Evolutionary conservation across 257 asterid species (phyloP), one percentile per base, ranked within the genome.

Genomic region (Fraxinus quadrangulata): DNA sequence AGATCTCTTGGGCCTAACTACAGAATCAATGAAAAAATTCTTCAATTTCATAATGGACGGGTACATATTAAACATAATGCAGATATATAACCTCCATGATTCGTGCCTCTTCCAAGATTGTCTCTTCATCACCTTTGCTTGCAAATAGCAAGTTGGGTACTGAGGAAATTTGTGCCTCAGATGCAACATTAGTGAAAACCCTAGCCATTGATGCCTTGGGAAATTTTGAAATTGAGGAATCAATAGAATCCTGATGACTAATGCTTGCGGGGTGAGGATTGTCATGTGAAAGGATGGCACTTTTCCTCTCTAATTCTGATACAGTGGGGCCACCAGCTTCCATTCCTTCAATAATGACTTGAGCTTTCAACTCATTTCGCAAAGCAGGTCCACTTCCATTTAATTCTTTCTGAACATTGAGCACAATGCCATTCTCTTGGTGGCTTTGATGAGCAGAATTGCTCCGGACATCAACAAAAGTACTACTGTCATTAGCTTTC

Each of bases 61-160:
- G 51, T 71, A 71, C 28, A 82, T 67, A 78, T 49, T 72, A 75
- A 83, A 82, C 24, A 72, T 70, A 78, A 72, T 69, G 61, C 54
- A 82, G 77, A 17, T 23, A 71, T 65, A 78, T 70, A 86, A 94
- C 99, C 99, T 95, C 96, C 71, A 95, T 91, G 69, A 85, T 86
- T 28, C 78, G 86, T 61, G 99, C 99, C 84, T 95, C 98, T 86
- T 93, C 88, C 87, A 95, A 83, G 81, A 95, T 88, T 39, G 92
- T 84, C 49, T 90, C 96, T 86, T 95, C 99, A 33, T 93, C 98
- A 82, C 81, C 87, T 83, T 81, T 85, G 40, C 74, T 82, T 33
- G 72, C 80, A 80, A 81, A 75, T 75, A 76, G 82, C 42, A 79
- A 67, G 72, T 84, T 88, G 72, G 84, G 40, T 74, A 37, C 84